phyloP scores from a whole-genome alignment of 1,139 yeast species.

The Taphrina deformans region DNA sequence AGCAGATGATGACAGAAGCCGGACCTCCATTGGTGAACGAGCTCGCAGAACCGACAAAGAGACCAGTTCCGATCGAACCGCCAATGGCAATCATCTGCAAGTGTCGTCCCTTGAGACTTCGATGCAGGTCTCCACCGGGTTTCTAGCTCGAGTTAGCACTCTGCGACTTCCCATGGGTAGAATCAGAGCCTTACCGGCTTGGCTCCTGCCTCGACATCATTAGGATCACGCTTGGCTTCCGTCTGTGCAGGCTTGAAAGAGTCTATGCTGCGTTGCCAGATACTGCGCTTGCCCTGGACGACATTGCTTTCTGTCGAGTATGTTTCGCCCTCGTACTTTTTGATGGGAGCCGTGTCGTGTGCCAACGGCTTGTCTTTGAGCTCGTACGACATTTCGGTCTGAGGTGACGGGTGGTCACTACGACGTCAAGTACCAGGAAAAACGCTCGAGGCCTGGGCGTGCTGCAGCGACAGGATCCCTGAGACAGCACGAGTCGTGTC shows the following conservation, averaged over 20 bases:
- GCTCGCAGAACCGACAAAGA: conserved; percentile 63
- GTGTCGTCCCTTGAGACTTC: conserved; percentile 52
- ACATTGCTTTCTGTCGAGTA: background rate
- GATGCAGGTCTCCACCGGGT: conserved; percentile 40
- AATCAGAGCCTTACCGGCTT: conserved; percentile 4
- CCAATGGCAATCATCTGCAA: conserved; percentile 63
- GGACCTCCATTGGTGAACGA: conserved; percentile 64
- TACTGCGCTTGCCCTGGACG: background rate
- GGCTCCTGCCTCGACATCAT: conserved; percentile 8
- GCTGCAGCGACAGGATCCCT: too few species aligned
- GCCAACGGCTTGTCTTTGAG: conserved; percentile 16
- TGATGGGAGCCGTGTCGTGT: background rate
- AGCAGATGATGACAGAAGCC: conserved; percentile 62
- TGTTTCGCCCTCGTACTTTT: conserved; percentile 4
- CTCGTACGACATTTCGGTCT: conserved; percentile 7
- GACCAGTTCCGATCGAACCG: conserved; percentile 64
- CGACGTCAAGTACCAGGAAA: too few species aligned
- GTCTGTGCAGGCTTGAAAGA: conserved; percentile 10
- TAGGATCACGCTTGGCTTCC: background rate
- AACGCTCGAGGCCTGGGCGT: too few species aligned
- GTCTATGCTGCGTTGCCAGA: conserved; percentile 25
- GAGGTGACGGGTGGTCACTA: background rate
- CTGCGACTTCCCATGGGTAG: background rate
- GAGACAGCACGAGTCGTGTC: background rate
- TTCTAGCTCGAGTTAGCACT: background rate